Evolutionary conservation across 208 protist species (phyloP), one percentile per base, ranked within the genome.

Genomic region (Acanthamoeba healyi): DNA sequence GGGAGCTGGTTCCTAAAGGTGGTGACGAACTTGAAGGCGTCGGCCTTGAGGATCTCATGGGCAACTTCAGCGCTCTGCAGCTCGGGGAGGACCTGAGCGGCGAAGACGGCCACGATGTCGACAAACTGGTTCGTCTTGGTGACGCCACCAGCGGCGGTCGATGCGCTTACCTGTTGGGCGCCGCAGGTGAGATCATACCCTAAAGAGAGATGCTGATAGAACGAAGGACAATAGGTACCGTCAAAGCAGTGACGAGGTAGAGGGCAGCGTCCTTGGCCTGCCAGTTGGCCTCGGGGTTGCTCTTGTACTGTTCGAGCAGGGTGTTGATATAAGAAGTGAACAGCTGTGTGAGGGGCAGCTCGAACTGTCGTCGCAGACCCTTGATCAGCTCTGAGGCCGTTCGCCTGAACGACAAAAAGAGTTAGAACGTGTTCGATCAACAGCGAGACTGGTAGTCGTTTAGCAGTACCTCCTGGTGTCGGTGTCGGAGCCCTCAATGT

Each of bases 201-300:
- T 89, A 44, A 49, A 49, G 34, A 6, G 97, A 96, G 44, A 96
- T 90, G 74, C 97, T 96, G 96, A 97, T 17, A 70, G 96, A 95
- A 54, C 98, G 96, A 17, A 94, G 7, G 17, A 63, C 3, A 40
- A 81, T 34, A 86, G 94, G 38, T 99, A 93, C 94, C 22, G 97
- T 97, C 2, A 99, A 95, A 1, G 98, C 97, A 54, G 98, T 99
- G 5, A 99, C 96, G 32, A 99, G 96, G 94, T 98, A 99, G 95
- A 99, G 99, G 49, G 98, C 98, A 6, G 97, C 96, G 96, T 99
- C 98, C 96, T 99, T 99, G n/a, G 97, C 95, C 81, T 97, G 95
- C 99, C 99, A 99, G 92, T 99, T 97, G 19, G 51, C 79, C 12
- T 61, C 58, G 46, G 72, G 70, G 36, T 97, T 95, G 24, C 63